Evolutionary conservation across 2,329 filamentous ascomycete species (phyloP).

Genomic region (Xylaria digitata): DNA sequence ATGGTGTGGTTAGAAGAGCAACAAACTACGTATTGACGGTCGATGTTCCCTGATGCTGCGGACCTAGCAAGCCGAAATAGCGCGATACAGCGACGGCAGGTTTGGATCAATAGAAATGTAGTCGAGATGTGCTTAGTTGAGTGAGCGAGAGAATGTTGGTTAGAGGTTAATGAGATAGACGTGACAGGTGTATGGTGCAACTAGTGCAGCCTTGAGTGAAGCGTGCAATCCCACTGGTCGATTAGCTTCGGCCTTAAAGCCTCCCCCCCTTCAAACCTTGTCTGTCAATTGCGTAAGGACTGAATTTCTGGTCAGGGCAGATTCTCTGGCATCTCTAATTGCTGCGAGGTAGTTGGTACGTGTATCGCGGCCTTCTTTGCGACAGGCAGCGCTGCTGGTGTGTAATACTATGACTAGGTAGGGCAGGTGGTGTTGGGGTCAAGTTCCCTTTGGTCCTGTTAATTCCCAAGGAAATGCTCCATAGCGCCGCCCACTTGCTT

Average conservation of each 20-base stretch:
- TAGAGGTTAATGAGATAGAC: constrained; percentile 24
- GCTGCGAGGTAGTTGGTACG: constrained; percentile 20
- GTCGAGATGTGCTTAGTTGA: constrained; percentile 5
- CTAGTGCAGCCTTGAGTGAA: constrained; percentile 19
- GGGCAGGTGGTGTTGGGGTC: constrained; percentile 44
- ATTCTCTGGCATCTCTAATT: constrained; percentile 20
- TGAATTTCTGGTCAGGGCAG: constrained; percentile 18
- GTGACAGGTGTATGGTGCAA: not conserved
- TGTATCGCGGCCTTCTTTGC: constrained; percentile 22
- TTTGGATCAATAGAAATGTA: constrained; percentile 4
- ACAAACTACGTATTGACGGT: constrained; percentile 29
- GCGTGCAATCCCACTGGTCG: constrained; percentile 15
- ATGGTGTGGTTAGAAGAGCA: constrained; percentile 5
- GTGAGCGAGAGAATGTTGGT: not conserved
- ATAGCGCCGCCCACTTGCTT: constrained; percentile 40
- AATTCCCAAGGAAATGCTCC: constrained; percentile 39
- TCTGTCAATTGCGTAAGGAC: constrained; percentile 6
- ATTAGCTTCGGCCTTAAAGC: constrained; percentile 19
- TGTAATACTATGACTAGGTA: constrained; percentile 27
- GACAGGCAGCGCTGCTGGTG: constrained; percentile 19
- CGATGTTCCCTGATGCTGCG: constrained; percentile 6
- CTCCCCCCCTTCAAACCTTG: constrained; percentile 13
- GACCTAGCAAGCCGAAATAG: constrained; percentile 10
- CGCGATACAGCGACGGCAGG: constrained; percentile 6
- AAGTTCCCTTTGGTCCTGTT: constrained; percentile 42